Base-by-base conservation (phyloP, 352 stramenopile genomes). In the Albugo candida region DNA sequence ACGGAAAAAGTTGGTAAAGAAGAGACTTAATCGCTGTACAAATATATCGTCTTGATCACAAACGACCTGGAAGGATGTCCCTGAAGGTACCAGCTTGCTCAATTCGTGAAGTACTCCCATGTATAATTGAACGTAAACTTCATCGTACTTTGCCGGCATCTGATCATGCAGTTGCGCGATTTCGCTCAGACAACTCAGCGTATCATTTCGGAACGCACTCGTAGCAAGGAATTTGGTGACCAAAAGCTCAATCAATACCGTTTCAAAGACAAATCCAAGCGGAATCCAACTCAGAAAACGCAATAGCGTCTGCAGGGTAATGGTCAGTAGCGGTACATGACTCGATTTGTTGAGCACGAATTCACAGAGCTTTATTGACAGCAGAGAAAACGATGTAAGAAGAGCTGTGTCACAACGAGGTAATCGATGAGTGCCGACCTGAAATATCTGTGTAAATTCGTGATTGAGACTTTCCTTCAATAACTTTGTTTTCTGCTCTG, bases 281-380 rank as follows among this genome's bases (percentile, higher is more conserved):
- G 94, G 94, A 55, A 99, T 98, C 94, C 95, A 99, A 47, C 88
- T 97, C 11, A 98, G 60, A 59, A 98, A 99, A 17, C 92, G 72
- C 60, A 98, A 81, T 45, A 99, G 75, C 36, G 95, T 98, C 59
- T 97, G 77, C 14, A 99, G 68, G 21, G 95, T 98, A 41, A 96
- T 93, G 53, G 82, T 82, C n/a, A 98, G 66, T 10, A 99, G 63
- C 38, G 75, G 82, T 10, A 92, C 75, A 52, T 93, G 74, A 47
- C 86, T 86, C 56, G 80, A 95, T 53, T 96, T 92, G 59, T 92
- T 84, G 13, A 99, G 61, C 40, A 99, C 93, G 54, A 98, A 98
- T 65, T 98, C 81, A 63, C 93, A 98, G 4, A 99, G 77, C 65
- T 97, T 42, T 58, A 17, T 36, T 17, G 49, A 56, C 3, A 36